Percentiles rank a stretch among this genome's conserved stretches.
These are phyloP conservation scores for Emiliania huxleyi DNA, from an alignment of 78 protist genomes.

Conservation along the genomic window DNA sequence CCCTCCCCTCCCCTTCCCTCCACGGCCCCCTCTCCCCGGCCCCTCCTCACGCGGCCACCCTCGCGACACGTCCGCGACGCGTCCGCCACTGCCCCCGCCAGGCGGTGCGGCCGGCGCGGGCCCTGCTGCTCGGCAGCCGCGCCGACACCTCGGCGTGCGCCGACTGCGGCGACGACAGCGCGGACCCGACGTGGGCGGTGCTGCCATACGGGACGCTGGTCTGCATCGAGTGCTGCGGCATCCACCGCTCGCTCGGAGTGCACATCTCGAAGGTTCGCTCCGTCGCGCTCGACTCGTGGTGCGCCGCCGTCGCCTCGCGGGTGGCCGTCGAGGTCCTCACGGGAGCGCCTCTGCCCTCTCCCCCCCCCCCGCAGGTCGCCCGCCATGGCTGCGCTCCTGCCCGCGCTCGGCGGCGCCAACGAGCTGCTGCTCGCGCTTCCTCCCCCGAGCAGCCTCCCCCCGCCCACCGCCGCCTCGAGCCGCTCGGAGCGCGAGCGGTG, in stretches of 20 bases:
- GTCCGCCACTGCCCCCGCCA: too few species aligned
- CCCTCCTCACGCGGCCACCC: too few species aligned
- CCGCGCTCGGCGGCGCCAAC: neutral
- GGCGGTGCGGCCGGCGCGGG: too few species aligned
- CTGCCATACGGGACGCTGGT: conserved; percentile 75
- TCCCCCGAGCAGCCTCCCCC: neutral
- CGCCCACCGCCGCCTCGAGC: neutral
- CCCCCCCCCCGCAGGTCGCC: too few species aligned
- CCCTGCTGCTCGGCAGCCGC: too few species aligned
- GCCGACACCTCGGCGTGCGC: neutral
- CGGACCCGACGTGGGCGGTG: conserved; percentile 28
- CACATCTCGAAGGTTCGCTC: conserved; percentile 88
- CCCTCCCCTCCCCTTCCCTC: too few species aligned
- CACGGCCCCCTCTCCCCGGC: too few species aligned
- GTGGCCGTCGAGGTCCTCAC: too few species aligned
- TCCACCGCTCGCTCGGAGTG: conserved; percentile 84
- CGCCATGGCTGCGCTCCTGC: neutral
- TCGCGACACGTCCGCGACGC: too few species aligned
- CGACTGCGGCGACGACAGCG: conserved; percentile 2
- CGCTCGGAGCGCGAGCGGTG: neutral
- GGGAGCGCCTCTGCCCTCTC: too few species aligned
- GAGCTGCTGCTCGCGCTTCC: neutral
- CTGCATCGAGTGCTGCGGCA: conserved; percentile 85
- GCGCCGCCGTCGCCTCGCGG: too few species aligned
- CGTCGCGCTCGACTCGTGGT: conserved; percentile 77